Conservation (phyloP, 129 eudicot species). For the Logfia minima region DNA sequence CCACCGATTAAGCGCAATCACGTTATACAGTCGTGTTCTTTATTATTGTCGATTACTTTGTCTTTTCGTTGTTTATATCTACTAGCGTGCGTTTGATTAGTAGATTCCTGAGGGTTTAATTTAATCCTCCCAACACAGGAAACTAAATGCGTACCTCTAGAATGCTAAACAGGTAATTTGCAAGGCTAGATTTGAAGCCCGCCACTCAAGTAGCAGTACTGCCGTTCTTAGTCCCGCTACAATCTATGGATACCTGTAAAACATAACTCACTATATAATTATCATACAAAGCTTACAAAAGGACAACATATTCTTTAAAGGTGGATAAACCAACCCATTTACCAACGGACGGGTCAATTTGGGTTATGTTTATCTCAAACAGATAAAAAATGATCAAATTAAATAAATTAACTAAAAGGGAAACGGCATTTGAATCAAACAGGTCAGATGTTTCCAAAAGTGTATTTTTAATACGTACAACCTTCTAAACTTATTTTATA, state of each 20-base stretch:
- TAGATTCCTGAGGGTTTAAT: no score
- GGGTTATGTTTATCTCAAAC: neutral
- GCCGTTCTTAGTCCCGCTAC: slow-evolving; percentile 97
- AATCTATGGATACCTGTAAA: slow-evolving; percentile 71
- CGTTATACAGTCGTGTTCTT: no score
- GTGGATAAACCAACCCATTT: neutral
- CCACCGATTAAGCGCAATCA: no score
- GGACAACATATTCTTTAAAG: neutral
- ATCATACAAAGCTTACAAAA: slow-evolving; percentile 7
- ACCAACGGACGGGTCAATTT: neutral
- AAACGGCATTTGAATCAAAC: neutral
- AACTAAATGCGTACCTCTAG: slow-evolving; percentile 58
- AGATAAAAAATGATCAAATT: neutral
- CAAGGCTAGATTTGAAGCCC: slow-evolving; percentile 95
- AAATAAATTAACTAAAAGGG: neutral
- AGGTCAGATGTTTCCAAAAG: neutral
- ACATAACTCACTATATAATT: neutral
- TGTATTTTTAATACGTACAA: neutral
- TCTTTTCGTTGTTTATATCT: neutral
- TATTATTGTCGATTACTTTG: neutral
- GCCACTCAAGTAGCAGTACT: slow-evolving; percentile 87
- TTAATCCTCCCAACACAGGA: neutral
- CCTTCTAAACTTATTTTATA: neutral
- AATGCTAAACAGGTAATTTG: slow-evolving; percentile 77
- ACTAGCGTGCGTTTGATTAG: neutral